phyloP scores from a whole-genome alignment of 2,329 filamentous ascomycete species.

The Penicillium corylophilum region DNA sequence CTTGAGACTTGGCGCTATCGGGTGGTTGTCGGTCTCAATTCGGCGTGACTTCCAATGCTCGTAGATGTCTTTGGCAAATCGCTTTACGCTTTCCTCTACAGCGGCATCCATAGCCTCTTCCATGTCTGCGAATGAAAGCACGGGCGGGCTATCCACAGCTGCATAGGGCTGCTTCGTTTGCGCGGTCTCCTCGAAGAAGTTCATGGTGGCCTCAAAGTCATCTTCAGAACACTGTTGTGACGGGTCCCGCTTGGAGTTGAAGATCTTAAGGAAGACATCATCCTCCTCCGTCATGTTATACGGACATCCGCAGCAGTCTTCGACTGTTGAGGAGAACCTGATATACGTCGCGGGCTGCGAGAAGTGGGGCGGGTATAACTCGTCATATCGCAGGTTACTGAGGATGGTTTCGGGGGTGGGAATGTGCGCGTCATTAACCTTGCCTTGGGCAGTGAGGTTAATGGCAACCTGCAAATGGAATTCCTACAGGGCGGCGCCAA shows the following conservation, averaged over 20 bases:
- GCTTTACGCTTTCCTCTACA: conserved; percentile 54
- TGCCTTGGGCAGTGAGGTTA: conserved; percentile 60
- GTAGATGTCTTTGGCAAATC: conserved; percentile 76
- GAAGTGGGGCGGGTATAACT: conserved; percentile 77
- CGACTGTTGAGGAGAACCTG: conserved; percentile 95
- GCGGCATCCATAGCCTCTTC: conserved; percentile 64
- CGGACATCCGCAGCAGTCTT: conserved; percentile 84
- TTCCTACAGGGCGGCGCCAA: conserved; percentile 60
- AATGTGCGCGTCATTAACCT: conserved; percentile 64
- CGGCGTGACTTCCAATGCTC: conserved; percentile 82
- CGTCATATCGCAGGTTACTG: conserved; percentile 76
- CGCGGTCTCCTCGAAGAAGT: conserved; percentile 88
- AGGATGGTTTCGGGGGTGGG: conserved; percentile 65
- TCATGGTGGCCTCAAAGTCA: conserved; percentile 91
- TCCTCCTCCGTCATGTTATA: conserved; percentile 97
- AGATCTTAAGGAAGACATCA: conserved; percentile 75
- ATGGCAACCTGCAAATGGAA: conserved; percentile 90
- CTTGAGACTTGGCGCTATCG: conserved; percentile 77
- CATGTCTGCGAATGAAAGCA: conserved; percentile 72
- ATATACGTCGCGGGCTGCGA: conserved; percentile 90
- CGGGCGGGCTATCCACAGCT: conserved; percentile 81
- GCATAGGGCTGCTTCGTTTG: conserved; percentile 83
- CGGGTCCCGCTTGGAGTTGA: conserved; percentile 73
- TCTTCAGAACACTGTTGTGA: conserved; percentile 74
- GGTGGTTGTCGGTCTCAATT: conserved; percentile 64